These are phyloP conservation scores for Leccinum arenicola DNA, from an alignment of 768 basidiomycete species.

Conservation along the genomic window DNA sequence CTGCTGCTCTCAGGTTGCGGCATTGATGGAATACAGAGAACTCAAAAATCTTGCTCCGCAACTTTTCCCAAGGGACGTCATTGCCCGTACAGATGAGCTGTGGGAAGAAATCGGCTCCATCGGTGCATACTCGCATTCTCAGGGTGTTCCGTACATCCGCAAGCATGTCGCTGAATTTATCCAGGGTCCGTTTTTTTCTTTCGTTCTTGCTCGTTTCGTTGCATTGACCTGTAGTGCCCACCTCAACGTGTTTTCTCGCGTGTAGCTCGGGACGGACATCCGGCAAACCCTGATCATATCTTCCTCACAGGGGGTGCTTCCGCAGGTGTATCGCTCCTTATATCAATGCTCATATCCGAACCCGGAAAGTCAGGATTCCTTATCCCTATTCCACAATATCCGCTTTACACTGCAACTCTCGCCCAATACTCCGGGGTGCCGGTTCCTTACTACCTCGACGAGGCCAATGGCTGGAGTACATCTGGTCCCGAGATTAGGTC, in stretches of 20 bases:
- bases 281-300: slow-evolving; percentile 78
- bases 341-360: slow-evolving; percentile 72
- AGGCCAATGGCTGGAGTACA: slow-evolving; percentile 80
- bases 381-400: slow-evolving; percentile 98
- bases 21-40: slow-evolving; percentile 88
- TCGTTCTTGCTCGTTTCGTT: background rate
- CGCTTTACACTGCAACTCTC: slow-evolving; percentile 93
- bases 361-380: slow-evolving; percentile 68
- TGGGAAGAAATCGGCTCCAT: slow-evolving; percentile 83
- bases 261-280: slow-evolving; percentile 86
- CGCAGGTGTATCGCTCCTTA: slow-evolving; percentile 84
- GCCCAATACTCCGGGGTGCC: slow-evolving; percentile 79
- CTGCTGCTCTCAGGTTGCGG: slow-evolving; percentile 60
- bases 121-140: slow-evolving; percentile 95
- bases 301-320: slow-evolving; percentile 96
- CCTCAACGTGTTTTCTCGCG: background rate
- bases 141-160: slow-evolving; percentile 88
- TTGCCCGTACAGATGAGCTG: slow-evolving; percentile 80
- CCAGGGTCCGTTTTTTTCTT: slow-evolving; percentile 48
- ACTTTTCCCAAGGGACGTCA: slow-evolving; percentile 82
- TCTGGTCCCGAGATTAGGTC: slow-evolving; percentile 62
- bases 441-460: slow-evolving; percentile 88
- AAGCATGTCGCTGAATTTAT: slow-evolving; percentile 89
- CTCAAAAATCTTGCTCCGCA: slow-evolving; percentile 72
- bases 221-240: slow-evolving; percentile 5